Evolutionary conservation across 2,329 filamentous ascomycete species (phyloP).

Genomic region (Curvularia sp.): DNA sequence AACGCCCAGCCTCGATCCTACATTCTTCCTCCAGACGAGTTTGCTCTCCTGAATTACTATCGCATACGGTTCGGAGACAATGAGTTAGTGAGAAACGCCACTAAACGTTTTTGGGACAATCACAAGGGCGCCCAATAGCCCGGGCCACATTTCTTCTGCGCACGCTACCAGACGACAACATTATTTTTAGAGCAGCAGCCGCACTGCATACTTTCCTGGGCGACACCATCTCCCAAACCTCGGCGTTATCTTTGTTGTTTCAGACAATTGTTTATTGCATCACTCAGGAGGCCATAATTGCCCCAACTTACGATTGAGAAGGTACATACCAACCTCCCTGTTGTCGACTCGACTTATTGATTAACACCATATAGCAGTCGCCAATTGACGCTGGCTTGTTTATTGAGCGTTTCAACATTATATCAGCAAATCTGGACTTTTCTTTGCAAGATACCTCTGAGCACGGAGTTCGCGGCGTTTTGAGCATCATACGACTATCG

Average conservation of each 20-base stretch:
- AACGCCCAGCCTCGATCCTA: conserved; percentile 71
- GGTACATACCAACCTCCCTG: conserved; percentile 1
- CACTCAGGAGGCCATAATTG: neutral
- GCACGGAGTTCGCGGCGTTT: conserved; percentile 40
- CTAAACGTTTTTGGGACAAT: conserved; percentile 65
- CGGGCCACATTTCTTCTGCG: conserved; percentile 4
- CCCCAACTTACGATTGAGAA: conserved; percentile 5
- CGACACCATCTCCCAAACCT: neutral
- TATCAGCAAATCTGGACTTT: conserved; percentile 17
- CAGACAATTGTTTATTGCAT: conserved; percentile 1
- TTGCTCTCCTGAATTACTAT: conserved; percentile 87
- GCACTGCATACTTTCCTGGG: neutral
- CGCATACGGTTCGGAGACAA: conserved; percentile 68
- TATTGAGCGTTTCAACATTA: conserved; percentile 16
- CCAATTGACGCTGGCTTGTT: conserved; percentile 12
- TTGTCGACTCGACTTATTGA: conserved; percentile 1
- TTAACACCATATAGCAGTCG: conserved; percentile 7
- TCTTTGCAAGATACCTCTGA: conserved; percentile 37
- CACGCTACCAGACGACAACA: neutral
- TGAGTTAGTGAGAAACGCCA: conserved; percentile 58
- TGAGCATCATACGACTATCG: conserved; percentile 21
- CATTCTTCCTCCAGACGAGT: conserved; percentile 77
- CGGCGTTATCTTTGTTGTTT: neutral
- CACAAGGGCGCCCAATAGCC: conserved; percentile 43
- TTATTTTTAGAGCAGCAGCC: conserved; percentile 1